Evolutionary conservation across 345 rosid species (phyloP).

Genomic region (Crucihimalaya himalaica): DNA sequence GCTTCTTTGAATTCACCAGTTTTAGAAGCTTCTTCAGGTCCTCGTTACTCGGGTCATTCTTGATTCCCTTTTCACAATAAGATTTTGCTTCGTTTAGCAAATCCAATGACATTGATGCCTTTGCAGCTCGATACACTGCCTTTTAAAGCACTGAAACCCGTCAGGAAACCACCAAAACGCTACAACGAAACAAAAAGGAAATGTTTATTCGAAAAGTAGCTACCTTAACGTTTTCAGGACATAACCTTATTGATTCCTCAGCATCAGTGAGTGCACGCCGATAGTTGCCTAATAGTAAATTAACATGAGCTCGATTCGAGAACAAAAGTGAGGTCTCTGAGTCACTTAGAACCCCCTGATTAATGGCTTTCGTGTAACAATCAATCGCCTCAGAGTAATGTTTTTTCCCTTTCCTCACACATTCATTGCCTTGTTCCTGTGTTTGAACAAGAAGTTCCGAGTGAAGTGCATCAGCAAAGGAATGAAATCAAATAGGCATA

Average conservation of each 20-base stretch:
- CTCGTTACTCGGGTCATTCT: slow-evolving; percentile 63
- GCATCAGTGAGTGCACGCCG: slow-evolving; percentile 83
- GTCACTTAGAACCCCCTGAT: slow-evolving; percentile 61
- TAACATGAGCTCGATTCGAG: slow-evolving; percentile 87
- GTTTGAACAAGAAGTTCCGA: not conserved
- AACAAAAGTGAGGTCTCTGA: slow-evolving; percentile 65
- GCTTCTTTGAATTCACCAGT: slow-evolving; percentile 57
- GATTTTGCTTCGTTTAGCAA: slow-evolving; percentile 65
- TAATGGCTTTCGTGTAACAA: slow-evolving; percentile 78
- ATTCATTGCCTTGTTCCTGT: slow-evolving; percentile 85
- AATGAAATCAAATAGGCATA: not conserved
- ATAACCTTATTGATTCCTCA: slow-evolving; percentile 64
- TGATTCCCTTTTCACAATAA: slow-evolving; percentile 55
- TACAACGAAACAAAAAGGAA: not conserved
- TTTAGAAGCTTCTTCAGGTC: slow-evolving; percentile 66
- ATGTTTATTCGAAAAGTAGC: not conserved
- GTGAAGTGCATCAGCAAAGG: not conserved
- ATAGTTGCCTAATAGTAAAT: slow-evolving; percentile 72
- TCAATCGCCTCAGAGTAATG: slow-evolving; percentile 79
- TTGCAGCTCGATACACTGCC: slow-evolving; percentile 92
- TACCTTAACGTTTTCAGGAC: slow-evolving; percentile 70
- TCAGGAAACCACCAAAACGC: not conserved
- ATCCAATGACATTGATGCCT: slow-evolving; percentile 68
- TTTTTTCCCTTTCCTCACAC: slow-evolving; percentile 84
- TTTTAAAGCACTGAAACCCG: slow-evolving; percentile 12